Base-by-base conservation (phyloP, 495 filamentous ascomycete species). In the Hypomontagnella submonticulosa region DNA sequence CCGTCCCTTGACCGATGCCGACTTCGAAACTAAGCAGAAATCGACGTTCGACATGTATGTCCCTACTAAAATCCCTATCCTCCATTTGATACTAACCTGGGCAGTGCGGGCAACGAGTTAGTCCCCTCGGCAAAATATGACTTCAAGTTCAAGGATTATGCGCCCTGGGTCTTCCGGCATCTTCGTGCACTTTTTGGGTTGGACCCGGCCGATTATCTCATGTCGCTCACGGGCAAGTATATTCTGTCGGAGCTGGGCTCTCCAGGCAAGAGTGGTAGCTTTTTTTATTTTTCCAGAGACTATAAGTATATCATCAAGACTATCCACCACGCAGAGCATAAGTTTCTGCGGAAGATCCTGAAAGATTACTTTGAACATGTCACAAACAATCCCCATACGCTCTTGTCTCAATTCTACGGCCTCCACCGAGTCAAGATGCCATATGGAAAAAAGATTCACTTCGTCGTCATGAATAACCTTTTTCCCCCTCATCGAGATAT, bases 231-330 rank as follows among this genome's bases (percentile, higher is more conserved):
- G 5, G 95, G 93, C 77, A 99, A 98, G 78, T 99, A 98, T 77
- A 98, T 99, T 57, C 81, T 99, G 43, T 98, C 95, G 0, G 95
- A 99, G 75, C 81, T 99, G 27, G 96, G 96, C 15, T 98, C 95
- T 11, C 95, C 95, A 4, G 95, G 95, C 12, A 99, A 99, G 80
- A 97, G 93, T 76, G 96, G 96, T 13, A 97, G 93, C 74, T 99
- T 99, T 78, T 99, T 99, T 80, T 99, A 99, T 80, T 99, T 99
- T 80, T 98, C 96, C 23, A 86, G 95, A 51, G 95, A 99, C 74
- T 99, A 98, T 83, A 99, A 99, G 78, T 99, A 99, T 79, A 99
- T 99, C 76, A 99, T 99, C 87, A 99, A 99, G 76, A 99, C 95
- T 11, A 99, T 99, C 57, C 95, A 98, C 73, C 95, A 97, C 69